Conservation (phyloP, 1,139 yeast genomes). For the Pichia cactophila region DNA sequence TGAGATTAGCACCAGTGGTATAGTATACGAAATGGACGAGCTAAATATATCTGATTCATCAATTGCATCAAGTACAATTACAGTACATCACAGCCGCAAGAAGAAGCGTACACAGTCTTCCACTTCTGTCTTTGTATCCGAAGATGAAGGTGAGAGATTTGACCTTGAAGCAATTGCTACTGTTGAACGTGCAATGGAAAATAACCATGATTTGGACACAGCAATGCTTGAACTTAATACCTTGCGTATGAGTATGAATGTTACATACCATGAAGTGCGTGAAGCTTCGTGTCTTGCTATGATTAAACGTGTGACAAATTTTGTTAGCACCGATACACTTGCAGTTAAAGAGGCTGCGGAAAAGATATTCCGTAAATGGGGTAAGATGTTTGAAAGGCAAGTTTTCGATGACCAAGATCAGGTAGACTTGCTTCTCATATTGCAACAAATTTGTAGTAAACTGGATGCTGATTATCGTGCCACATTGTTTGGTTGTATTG, state of each 20-base stretch:
- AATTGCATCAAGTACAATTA: conserved; percentile 47
- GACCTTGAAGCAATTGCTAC: conserved; percentile 88
- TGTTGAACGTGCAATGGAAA: conserved; percentile 81
- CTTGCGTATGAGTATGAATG: conserved; percentile 95
- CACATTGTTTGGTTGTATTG: conserved; percentile 50
- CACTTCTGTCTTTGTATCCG: conserved; percentile 30
- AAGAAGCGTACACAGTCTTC: conserved; percentile 38
- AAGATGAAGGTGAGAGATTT: conserved; percentile 71
- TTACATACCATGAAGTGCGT: conserved; percentile 87
- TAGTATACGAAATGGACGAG: conserved; percentile 53
- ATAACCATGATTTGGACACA: conserved; percentile 87
- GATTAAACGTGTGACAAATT: conserved; percentile 58
- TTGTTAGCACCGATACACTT: conserved; percentile 67
- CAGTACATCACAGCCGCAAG: conserved; percentile 29
- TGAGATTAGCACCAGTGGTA: conserved; percentile 29
- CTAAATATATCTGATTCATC: conserved; percentile 76
- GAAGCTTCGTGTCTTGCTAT: conserved; percentile 72
- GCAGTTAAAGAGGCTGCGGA: conserved; percentile 67
- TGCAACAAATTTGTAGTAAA: conserved; percentile 43
- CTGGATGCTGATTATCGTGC: conserved; percentile 37
- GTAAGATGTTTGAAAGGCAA: conserved; percentile 68
- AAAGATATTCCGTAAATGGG: conserved; percentile 76
- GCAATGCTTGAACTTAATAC: conserved; percentile 90
- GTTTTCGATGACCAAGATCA: conserved; percentile 76
- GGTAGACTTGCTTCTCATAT: conserved; percentile 57